Base-by-base conservation (phyloP, 495 filamentous ascomycete genomes). In the Echria macrotheca region DNA sequence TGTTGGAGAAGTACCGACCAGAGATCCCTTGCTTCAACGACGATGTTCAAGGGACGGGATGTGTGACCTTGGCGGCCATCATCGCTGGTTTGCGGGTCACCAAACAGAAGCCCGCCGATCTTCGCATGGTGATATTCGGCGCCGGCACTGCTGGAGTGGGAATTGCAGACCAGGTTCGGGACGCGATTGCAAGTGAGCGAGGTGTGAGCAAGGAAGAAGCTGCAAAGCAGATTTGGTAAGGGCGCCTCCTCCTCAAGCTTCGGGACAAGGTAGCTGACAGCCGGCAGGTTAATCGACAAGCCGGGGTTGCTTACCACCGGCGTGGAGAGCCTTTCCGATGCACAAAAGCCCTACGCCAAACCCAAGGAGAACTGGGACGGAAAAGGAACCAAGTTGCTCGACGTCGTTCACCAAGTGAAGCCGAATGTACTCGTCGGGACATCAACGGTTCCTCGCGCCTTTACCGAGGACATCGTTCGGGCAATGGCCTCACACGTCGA, bases 21-120 rank as follows among this genome's bases (percentile, higher is more conserved):
- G 50, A 84, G 17, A 81, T 94, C 5, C 72, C 90, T 0, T 95
- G 89, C 62, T 93, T 95, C 73, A 95, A 95, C 51, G 89, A 95
- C 44, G 89, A 95, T 65, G 83, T 95, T 1, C 90, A 95, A 61
- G 89, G 89, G 2, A 95, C 90, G 1, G 89, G 90, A 0, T 87
- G 85, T 28, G 87, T 95, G 2, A 94, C 89, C 0, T 70, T 95
- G 3, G 89, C 89, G 0, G 89, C 84, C 0, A 83, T 95, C 50
- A 79, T 86, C 65, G 78, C 86, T 1, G 87, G 74, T 2, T 66
- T 89, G 10, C 76, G 87, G 44, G 79, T 94, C 14, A 79, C 76
- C 44, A 76, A 84, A 4, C 63, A 84, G 42, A 78, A 83, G 45
- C 63, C 91, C 22, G 66, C 67, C 25, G 87, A 95, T 50, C 69